A percentile compares a stretch with the other conserved stretches of the same genome.
These are phyloP conservation scores for Ascochyta rabiei DNA, from an alignment of 2,329 filamentous ascomycete species.

Conservation along the genomic window DNA sequence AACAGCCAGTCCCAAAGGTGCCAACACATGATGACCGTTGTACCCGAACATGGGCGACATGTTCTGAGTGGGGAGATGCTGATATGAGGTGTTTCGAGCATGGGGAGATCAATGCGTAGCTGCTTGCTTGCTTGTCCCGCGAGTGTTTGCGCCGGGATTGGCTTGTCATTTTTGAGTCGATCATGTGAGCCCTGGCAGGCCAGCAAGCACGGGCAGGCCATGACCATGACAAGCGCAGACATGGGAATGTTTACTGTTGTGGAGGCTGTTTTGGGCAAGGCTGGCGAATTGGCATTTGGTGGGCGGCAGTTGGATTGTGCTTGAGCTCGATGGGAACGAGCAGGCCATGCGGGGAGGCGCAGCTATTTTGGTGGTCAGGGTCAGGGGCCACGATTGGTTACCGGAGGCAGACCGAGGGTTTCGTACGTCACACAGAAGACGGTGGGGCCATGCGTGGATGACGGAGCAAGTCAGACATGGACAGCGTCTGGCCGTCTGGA, in stretches of 20 bases:
- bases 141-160: conserved; percentile 26
- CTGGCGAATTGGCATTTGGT: conserved; percentile 2
- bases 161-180: not conserved
- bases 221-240: conserved; percentile 1
- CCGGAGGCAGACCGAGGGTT: conserved; percentile 5
- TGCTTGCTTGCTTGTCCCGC: conserved; percentile 30
- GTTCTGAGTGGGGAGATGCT: conserved; percentile 22
- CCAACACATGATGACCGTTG: not conserved
- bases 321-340: conserved; percentile 16
- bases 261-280: not conserved
- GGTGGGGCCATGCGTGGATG: conserved; percentile 14
- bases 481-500: conserved; percentile 16
- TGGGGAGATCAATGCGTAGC: conserved; percentile 31
- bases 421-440: conserved; percentile 11
- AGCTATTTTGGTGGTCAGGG: conserved; percentile 14
- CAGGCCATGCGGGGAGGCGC: conserved; percentile 17
- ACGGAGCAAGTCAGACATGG: conserved; percentile 16
- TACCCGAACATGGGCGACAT: conserved; percentile 14
- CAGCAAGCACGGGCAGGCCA: not conserved
- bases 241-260: conserved; percentile 5
- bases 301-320: conserved; percentile 14
- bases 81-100: conserved; percentile 33
- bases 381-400: conserved; percentile 12
- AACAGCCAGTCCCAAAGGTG: not conserved
- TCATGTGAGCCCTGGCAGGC: not conserved